Evolutionary conservation across 1,284 basidiomycete species (phyloP), one percentile per base, ranked within the genome.

Genomic region (Cystobasidium slooffiae): DNA sequence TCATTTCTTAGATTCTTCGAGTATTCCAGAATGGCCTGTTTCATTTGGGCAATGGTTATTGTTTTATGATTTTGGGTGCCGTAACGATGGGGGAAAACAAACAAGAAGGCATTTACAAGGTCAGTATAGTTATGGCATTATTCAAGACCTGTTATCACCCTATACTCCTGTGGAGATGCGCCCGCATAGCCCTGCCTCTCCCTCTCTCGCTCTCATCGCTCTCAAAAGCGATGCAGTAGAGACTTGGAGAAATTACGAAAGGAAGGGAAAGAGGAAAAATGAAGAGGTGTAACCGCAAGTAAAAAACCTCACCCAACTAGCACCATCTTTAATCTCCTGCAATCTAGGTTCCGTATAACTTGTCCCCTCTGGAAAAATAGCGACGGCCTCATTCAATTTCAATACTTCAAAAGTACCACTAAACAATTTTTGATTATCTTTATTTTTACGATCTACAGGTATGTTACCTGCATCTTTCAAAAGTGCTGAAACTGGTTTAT

Each of bases 321-420:
- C 91, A 31, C 95, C 95, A 79, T 97, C 93, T 82, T 98, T 98
- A 80, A 98, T 88, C 76, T 93, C 90, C 86, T 95, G 91, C 80
- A 98, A 91, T 73, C 88, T 88, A 3, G 94, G 93, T 80, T 95
- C 92, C 0, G 94, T 97, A 76, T 86, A 81, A 18, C 24, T 68
- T 68, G 69, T 74, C 77, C 79, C 95, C 82, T 98, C 95, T 0
- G 96, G 96, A 81, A 98, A 98, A 52, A 98, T 86, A 6, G 93
- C 95, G 68, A 98, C 92, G 22, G 89, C 90, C 75, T 90, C 87
- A 24, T 90, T 91, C 18, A 85, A 84, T 12, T 89, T 86, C 61
- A 98, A 86, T 1, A 91, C 91, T 78, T 94, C 90, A 79, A 97
- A 91, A 0, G 94, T 97, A 31, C 93, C 91, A 76, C 88, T 87